Base-by-base conservation (phyloP, 257 asterid species). In the Jasminum sambac region DNA sequence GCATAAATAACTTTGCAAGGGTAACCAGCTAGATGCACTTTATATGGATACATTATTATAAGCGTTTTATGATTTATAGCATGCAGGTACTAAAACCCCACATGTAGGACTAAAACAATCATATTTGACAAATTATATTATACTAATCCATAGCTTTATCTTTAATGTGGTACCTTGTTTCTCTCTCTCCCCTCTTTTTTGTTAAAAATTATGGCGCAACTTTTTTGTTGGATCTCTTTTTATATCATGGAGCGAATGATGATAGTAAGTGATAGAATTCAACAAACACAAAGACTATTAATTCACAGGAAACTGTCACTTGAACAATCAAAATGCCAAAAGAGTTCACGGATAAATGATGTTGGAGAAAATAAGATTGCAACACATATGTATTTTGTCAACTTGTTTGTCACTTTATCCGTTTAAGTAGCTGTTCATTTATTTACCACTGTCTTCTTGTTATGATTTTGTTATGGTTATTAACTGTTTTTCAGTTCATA, bases 71-170 rank as follows among this genome's bases (percentile, higher is more conserved):
- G 30, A 60, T n/a, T n/a, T n/a, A n/a, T n/a, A n/a, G 41, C 62
- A 19, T 40, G 67, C 64, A n/a, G 64, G n/a, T 72, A 6, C 65
- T 73, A 13, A 46, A 41, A 61, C 68, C 52, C 68, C 77, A 71
- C 73, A 57, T 70, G 80, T 76, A 80, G 44, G 74, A 71, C 66
- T 65, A 64, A 17, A 64, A 11, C 26, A 69, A 72, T 69, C 68
- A 68, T 72, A 43, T 19, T 44, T 58, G 19, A 52, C 5, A 37
- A 64, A 24, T 71, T 43, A 6, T 64, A 64, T 23, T 19, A 40
- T 24, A 40, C 69, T 7, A 52, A 52, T 41, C 24, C 17, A 5
- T 11, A 48, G 34, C 36, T 64, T 40, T 65, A 52, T 38, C 72
- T 23, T 66, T 65, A 57, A 17, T 21, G 17, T 69, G 11, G 12